A percentile compares a stretch with the other conserved stretches of the same genome.
Conservation (phyloP, 495 filamentous ascomycete genomes). For the Antarctomyces pellizariae region DNA sequence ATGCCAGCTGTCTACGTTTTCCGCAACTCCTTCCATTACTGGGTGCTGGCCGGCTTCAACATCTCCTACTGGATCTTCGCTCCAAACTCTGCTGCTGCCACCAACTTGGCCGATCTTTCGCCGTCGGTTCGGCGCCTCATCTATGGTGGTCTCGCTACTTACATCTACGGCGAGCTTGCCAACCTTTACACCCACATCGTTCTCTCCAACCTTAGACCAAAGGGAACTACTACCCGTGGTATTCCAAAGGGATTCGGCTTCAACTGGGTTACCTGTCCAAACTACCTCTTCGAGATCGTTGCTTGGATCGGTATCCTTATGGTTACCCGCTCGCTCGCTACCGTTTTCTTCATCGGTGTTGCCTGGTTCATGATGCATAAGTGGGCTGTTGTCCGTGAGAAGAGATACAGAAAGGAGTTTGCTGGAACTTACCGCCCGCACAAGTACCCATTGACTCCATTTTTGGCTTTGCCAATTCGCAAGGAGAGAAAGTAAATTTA, state of each 20-base stretch:
- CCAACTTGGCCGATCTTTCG: slow-evolving; percentile 10
- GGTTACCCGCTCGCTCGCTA: slow-evolving; percentile 50
- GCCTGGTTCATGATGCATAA: slow-evolving; percentile 51
- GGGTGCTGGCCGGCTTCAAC: slow-evolving; percentile 53
- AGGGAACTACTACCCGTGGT: slow-evolving; percentile 63
- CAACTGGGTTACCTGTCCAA: slow-evolving; percentile 72
- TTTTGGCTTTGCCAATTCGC: slow-evolving; percentile 24
- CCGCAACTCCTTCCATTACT: slow-evolving; percentile 66
- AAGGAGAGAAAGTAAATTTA: too few species aligned
- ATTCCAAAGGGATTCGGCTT: slow-evolving; percentile 82
- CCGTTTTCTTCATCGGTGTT: slow-evolving; percentile 43
- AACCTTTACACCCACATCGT: slow-evolving; percentile 63
- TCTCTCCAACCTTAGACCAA: slow-evolving; percentile 47
- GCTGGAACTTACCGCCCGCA: slow-evolving; percentile 79
- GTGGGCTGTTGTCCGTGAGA: slow-evolving; percentile 90
- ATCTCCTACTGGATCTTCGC: slow-evolving; percentile 70
- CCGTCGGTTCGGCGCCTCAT: slow-evolving; percentile 19
- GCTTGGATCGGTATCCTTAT: slow-evolving; percentile 66
- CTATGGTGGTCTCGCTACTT: slow-evolving; percentile 44
- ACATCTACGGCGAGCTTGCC: slow-evolving; percentile 46
- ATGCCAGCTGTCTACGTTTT: slow-evolving; percentile 60
- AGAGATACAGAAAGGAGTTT: slow-evolving; percentile 70
- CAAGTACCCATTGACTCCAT: slow-evolving; percentile 56
- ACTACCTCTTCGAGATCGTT: slow-evolving; percentile 84
- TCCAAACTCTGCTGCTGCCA: slow-evolving; percentile 36